phyloP scores from a whole-genome alignment of 768 basidiomycete genomes.

The Macrolepiota fuliginosa region DNA sequence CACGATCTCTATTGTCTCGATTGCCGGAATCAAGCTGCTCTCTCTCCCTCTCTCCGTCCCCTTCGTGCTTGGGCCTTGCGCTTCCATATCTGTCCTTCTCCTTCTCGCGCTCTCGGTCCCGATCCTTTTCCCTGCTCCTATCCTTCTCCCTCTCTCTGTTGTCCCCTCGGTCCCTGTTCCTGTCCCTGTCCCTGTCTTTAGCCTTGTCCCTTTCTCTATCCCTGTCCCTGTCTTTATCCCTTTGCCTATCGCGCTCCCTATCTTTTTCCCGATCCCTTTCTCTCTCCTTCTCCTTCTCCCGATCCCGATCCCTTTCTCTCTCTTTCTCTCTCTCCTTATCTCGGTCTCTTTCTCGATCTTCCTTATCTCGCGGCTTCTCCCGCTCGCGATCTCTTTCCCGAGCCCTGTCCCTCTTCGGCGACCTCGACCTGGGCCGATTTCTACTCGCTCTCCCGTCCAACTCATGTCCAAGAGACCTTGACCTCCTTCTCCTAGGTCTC shows the following conservation, averaged over 20 bases:
- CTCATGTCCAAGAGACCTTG: not conserved
- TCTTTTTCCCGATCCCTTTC: constrained; percentile 9
- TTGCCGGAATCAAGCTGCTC: constrained; percentile 13
- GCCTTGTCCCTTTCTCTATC: constrained; percentile 8
- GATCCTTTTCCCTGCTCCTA: constrained; percentile 13
- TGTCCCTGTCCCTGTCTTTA: constrained; percentile 13
- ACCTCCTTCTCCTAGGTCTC: constrained; percentile 1
- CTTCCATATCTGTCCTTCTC: constrained; percentile 12
- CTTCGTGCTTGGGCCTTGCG: not conserved
- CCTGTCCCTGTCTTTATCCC: constrained; percentile 3
- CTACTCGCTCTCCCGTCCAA: not conserved
- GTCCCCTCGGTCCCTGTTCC: not conserved
- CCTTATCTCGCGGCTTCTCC: not conserved
- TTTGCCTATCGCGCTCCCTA: constrained; percentile 10
- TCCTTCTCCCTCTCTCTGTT: constrained; percentile 5
- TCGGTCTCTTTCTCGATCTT: not conserved
- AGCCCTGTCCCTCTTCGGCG: not conserved
- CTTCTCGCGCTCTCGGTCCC: constrained; percentile 5
- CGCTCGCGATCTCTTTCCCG: not conserved
- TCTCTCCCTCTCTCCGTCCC: not conserved
- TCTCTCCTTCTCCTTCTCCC: not conserved
- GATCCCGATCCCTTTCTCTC: not conserved
- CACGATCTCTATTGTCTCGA: constrained; percentile 3
- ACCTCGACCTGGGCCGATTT: not conserved
- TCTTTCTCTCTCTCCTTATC: not conserved